Percentiles rank a stretch among this genome's conserved stretches.
These are phyloP conservation scores for Fusarium anthophilum DNA, from an alignment of 2,329 filamentous ascomycete genomes.

Conservation along the genomic window DNA sequence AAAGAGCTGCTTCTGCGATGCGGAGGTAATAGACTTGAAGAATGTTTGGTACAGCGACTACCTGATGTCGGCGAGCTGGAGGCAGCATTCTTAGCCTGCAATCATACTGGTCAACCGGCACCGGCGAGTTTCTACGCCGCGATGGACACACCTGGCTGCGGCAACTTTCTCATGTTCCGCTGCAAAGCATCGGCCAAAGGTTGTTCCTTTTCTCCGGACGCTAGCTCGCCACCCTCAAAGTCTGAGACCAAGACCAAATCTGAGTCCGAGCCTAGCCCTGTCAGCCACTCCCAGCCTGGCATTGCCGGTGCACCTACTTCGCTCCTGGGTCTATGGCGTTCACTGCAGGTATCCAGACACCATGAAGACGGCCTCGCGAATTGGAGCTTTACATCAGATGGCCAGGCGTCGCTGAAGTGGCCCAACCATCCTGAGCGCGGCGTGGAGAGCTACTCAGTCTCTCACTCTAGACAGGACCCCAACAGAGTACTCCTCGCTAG, in stretches of 20 bases:
- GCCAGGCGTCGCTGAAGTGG: neutral
- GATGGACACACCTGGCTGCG: neutral
- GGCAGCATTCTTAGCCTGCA: neutral
- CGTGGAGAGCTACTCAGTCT: neutral
- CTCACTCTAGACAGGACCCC: neutral
- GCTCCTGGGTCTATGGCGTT: neutral
- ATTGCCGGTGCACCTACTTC: neutral
- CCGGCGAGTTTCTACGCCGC: neutral
- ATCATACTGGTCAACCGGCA: neutral
- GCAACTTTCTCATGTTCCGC: conserved; percentile 2
- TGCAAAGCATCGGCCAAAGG: neutral
- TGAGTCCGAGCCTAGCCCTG: neutral
- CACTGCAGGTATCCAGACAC: neutral
- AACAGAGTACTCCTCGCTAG: neutral
- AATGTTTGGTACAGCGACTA: neutral
- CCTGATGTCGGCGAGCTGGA: neutral
- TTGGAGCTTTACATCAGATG: neutral
- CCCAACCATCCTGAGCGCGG: neutral
- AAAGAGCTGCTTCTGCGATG: neutral
- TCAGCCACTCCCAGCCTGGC: neutral
- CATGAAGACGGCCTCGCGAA: neutral
- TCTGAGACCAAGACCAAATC: neutral
- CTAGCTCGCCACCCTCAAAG: neutral
- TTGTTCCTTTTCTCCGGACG: neutral
- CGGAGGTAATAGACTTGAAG: neutral